Evolutionary conservation across 2,329 filamentous ascomycete species (phyloP).

Genomic region (Talaromyces pinophilus): DNA sequence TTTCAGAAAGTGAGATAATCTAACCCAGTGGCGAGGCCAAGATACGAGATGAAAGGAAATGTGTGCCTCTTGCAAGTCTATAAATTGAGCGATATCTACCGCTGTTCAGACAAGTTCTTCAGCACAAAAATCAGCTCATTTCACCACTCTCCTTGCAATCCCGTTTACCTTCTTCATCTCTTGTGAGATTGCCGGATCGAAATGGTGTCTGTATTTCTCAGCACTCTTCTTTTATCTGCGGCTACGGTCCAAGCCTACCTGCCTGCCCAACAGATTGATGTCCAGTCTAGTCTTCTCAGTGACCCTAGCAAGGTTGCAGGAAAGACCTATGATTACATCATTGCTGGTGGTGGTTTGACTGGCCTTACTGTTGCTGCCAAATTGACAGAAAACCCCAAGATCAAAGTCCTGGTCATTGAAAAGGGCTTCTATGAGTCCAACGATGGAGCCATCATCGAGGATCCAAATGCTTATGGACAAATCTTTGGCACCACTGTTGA

Average conservation of each 20-base stretch:
- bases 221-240: not conserved
- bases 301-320: slow-evolving; percentile 26
- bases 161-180: too few species aligned
- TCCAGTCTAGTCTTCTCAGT: slow-evolving; percentile 19
- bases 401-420: slow-evolving; percentile 35
- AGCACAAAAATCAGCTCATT: too few species aligned
- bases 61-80: too few species aligned
- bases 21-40: too few species aligned
- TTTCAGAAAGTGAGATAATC: too few species aligned
- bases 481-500: slow-evolving; percentile 32
- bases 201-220: not conserved
- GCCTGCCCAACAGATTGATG: not conserved
- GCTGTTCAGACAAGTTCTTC: too few species aligned
- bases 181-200: too few species aligned
- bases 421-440: slow-evolving; percentile 35
- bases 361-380: slow-evolving; percentile 38
- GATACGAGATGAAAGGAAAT: too few species aligned
- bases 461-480: slow-evolving; percentile 32
- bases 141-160: too few species aligned
- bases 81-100: too few species aligned
- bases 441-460: slow-evolving; percentile 30
- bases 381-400: slow-evolving; percentile 33
- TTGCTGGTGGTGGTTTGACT: slow-evolving; percentile 39
- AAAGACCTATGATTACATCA: slow-evolving; percentile 34
- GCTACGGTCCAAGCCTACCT: not conserved